Base-by-base conservation (phyloP, 169 alveolate genomes). In the Cryptosporidium canis region DNA sequence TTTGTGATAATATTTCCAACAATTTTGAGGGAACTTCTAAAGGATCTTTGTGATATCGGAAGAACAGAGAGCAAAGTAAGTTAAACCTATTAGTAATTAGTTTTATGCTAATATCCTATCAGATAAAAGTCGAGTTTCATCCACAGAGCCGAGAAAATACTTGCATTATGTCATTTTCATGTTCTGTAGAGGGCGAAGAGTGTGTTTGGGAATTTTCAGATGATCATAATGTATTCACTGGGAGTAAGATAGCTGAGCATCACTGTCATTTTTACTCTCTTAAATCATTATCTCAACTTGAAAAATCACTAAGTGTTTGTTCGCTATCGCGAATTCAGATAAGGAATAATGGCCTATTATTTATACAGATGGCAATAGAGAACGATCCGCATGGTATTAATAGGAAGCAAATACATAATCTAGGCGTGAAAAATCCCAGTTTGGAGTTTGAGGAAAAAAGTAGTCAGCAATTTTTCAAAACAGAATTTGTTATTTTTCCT, bases 121-220 rank as follows among this genome's bases (percentile, higher is more conserved):
- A 77, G 87, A 77, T 77, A 41, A 77, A 55, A 29, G 29, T 77
- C 3, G 87, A 56, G 24, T 44, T 77, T 55, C 31, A 41, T 33
- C 87, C 77, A 18, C 56, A 4, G 24, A 58, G 11, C 12, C 33
- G 29, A 21, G 66, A 18, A 9, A 35, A 44, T 18, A 24, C 16
- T 58, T 77, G 72, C 27, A 61, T 77, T 43, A 31, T 77, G n/a
- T 77, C 87, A 11, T 77, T 77, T 21, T 77, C 87, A 6, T 77
- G 87, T 21, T 41, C 55, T 8, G 77, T 77, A 7, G 87, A 77
- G 43, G 87, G 87, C 31, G 71, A 77, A 44, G 72, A 77, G 61
- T 77, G 87, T 77, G n/a, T 39, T 8, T 77, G 87, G 87, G 87
- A 77, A 43, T 43, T 77, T 24, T 77, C 72, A 21, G 87, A 77